These are phyloP conservation scores for Acanthamoeba culbertsoni DNA, from an alignment of 208 protist genomes.

Conservation along the genomic window DNA sequence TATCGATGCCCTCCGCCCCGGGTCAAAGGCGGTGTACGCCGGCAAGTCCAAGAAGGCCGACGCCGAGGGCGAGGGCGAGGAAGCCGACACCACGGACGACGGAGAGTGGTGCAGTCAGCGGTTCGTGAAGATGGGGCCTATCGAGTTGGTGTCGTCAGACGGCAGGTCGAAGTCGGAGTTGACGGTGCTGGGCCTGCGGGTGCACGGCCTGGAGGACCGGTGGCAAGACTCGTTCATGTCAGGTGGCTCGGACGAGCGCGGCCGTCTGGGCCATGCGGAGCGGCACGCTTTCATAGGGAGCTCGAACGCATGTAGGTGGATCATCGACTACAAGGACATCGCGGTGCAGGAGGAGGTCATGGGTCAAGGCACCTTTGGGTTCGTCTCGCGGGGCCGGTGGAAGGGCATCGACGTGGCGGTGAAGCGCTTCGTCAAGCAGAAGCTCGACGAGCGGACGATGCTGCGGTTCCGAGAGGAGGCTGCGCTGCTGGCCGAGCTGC, in stretches of 20 bases:
- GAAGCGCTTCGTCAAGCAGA: conserved; percentile 59
- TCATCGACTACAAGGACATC: conserved; percentile 64
- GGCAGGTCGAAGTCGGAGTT: background rate
- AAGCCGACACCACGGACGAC: background rate
- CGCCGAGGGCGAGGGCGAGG: background rate
- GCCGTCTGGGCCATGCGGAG: background rate
- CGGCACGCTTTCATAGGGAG: background rate
- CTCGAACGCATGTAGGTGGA: background rate
- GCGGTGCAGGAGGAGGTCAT: conserved; percentile 62
- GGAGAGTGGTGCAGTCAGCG: background rate
- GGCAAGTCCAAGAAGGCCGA: too few relatives aligned
- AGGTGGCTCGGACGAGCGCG: background rate
- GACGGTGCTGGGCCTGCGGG: background rate
- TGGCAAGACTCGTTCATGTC: background rate
- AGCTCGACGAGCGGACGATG: conserved; percentile 11
- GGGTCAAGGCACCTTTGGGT: conserved; percentile 70
- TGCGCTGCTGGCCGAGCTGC: conserved; percentile 44
- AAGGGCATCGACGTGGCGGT: conserved; percentile 71
- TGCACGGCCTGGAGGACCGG: background rate
- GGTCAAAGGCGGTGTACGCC: too few relatives aligned
- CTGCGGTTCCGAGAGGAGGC: conserved; percentile 23
- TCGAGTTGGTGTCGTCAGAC: background rate
- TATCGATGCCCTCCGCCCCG: background rate
- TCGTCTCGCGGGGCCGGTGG: conserved; percentile 70
- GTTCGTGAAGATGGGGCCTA: background rate